Evolutionary conservation across 805 yeast species (phyloP).

Genomic region (Metschnikowia cerradonensis): DNA sequence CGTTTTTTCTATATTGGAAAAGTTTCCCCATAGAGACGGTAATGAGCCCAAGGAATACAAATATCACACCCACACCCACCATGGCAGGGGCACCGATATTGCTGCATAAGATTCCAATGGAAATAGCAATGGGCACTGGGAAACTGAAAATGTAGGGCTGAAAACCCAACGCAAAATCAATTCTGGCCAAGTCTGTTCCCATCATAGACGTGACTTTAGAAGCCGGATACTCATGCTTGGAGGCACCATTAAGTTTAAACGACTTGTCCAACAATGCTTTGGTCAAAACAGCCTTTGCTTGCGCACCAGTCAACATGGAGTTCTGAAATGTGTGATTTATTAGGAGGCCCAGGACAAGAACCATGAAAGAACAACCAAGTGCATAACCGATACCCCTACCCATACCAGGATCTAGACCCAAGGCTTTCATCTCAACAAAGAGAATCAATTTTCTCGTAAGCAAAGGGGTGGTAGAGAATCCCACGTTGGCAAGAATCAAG

Average conservation of each 20-base stretch:
- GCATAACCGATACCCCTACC: conserved; percentile 42
- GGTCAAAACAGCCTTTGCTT: conserved; percentile 65
- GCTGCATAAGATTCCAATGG: conserved; percentile 58
- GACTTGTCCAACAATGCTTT: conserved; percentile 69
- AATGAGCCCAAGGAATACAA: conserved; percentile 48
- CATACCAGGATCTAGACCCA: conserved; percentile 21
- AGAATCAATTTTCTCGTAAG: conserved; percentile 34
- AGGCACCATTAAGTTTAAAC: conserved; percentile 52
- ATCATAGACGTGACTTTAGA: conserved; percentile 73
- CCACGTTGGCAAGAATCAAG: conserved; percentile 24
- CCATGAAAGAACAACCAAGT: conserved; percentile 32
- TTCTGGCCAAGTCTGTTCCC: conserved; percentile 77
- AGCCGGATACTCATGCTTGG: conserved; percentile 58
- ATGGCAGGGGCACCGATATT: conserved; percentile 72
- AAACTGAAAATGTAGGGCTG: conserved; percentile 61
- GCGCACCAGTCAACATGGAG: conserved; percentile 63
- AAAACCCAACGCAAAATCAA: conserved; percentile 71
- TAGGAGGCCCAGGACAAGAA: conserved; percentile 26
- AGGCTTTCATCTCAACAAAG: conserved; percentile 28
- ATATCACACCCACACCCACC: conserved; percentile 59
- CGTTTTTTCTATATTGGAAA: conserved; percentile 51
- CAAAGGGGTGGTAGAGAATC: conserved; percentile 31
- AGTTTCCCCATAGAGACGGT: conserved; percentile 46
- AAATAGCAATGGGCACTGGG: conserved; percentile 60
- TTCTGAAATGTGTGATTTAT: conserved; percentile 63